Evolutionary conservation across 192 early-diverging fungal species (phyloP).

Genomic region (Cladochytrium replicatum): DNA sequence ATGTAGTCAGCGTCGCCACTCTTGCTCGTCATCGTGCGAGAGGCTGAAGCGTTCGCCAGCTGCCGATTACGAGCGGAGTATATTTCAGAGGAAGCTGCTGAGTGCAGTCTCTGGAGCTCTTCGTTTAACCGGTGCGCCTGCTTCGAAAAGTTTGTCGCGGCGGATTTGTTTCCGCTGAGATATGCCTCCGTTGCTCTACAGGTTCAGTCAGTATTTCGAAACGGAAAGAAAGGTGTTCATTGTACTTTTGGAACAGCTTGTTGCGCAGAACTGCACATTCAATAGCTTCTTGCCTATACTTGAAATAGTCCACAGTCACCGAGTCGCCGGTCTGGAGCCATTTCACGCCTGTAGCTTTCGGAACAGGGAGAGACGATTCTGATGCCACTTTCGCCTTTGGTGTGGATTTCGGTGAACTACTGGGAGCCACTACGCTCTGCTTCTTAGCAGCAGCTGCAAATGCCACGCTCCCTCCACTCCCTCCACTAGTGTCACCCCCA

Average conservation of each 20-base stretch:
- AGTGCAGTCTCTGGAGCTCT: constrained; percentile 23
- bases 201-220: neutral
- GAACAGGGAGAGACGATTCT: neutral
- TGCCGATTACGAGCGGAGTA: constrained; percentile 28
- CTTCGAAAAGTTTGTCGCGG: constrained; percentile 34
- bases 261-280: constrained; percentile 33
- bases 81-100: constrained; percentile 21
- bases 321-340: constrained; percentile 35
- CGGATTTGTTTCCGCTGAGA: constrained; percentile 33
- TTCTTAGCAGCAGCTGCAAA: too few species aligned
- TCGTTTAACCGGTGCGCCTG: constrained; percentile 30
- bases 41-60: neutral
- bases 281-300: constrained; percentile 31
- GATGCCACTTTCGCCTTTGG: neutral
- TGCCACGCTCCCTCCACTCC: constrained; percentile 2
- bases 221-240: neutral
- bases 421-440: neutral
- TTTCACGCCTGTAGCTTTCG: constrained; percentile 4
- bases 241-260: constrained; percentile 33
- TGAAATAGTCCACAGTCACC: constrained; percentile 26
- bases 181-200: constrained; percentile 38
- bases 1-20: constrained; percentile 12
- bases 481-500: constrained; percentile 1
- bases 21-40: neutral
- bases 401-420: neutral